Evolutionary conservation across 352 stramenopile species (phyloP), one percentile per base, ranked within the genome.

Genomic region (Phytophthora niederhauseri): DNA sequence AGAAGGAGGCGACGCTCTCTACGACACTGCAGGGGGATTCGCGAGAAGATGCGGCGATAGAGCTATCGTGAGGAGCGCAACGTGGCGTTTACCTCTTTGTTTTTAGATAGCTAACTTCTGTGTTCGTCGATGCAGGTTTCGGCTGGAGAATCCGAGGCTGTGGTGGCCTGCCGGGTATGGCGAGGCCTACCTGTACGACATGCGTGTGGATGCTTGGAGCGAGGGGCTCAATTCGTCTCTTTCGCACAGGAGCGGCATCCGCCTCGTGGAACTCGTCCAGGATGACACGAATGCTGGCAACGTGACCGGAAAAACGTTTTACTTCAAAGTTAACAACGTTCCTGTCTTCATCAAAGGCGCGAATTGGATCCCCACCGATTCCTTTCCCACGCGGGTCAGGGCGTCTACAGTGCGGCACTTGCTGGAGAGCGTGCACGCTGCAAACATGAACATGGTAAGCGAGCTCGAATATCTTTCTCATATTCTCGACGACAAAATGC

Each of bases 401-500:
- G 19, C 55, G 15, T 66, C 74, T 4, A 85, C 70, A 4, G 69
- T 82, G 41, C 68, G 68, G 6, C 78, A 92, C 30, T 68, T 93
- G 24, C 62, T 95, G 17, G 54, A 76, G 30, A 93, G 85, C 56
- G 81, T 80, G 0, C 67, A 66, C 28, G 75, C 79, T 43, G 83
- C 85, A 20, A 87, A 95, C 64, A 95, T 95, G 88, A 95, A 95
- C 62, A 95, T 95, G 88, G 73, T 91, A 67, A 48, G 67, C 34
- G 22, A 19, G 4, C n/a, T 26, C n/a, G 31, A 38, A 34, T n/a
- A 24, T 4, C 17, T 11, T 43, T 19, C 24, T 14, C 26, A 51
- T 45, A 19, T 45, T 19, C 36, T 57, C 9, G 9, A 15, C 31
- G 22, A 6, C 45, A 45, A 26, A 14, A 15, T 56, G 2, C 28